These are phyloP conservation scores for Ophiosphaerella narmari DNA, from an alignment of 2,329 filamentous ascomycete genomes.

Conservation along the genomic window DNA sequence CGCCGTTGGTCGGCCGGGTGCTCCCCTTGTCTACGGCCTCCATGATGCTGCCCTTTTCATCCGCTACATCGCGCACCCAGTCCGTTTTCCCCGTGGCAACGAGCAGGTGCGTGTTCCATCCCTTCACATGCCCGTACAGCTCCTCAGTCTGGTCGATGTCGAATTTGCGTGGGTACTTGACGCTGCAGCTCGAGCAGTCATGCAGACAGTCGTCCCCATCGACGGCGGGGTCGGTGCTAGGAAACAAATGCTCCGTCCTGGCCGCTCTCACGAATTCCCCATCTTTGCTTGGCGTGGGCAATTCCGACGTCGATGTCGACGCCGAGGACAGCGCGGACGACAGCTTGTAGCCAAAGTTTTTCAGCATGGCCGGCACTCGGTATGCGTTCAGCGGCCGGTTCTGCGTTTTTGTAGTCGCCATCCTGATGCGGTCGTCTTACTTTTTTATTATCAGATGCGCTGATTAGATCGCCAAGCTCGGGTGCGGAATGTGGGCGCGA, in stretches of 20 bases:
- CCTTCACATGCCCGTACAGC: conserved; percentile 83
- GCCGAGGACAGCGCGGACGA: conserved; percentile 23
- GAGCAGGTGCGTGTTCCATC: conserved; percentile 85
- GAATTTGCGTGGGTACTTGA: conserved; percentile 76
- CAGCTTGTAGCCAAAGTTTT: conserved; percentile 46
- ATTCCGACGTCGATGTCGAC: conserved; percentile 27
- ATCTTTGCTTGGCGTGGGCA: conserved; percentile 35
- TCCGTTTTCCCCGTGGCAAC: conserved; percentile 96
- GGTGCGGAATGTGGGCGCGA: conserved; percentile 34
- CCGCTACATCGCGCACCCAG: conserved; percentile 83
- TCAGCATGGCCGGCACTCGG: conserved; percentile 43
- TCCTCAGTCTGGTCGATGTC: conserved; percentile 75
- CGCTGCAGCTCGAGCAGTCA: conserved; percentile 81
- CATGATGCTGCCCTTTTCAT: conserved; percentile 73
- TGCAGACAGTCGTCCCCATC: conserved; percentile 89
- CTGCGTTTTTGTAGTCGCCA: conserved; percentile 25
- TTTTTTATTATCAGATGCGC: conserved; percentile 35
- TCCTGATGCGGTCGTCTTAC: conserved; percentile 7
- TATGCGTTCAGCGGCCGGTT: conserved; percentile 38
- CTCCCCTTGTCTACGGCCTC: conserved; percentile 57
- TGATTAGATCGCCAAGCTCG: conserved; percentile 38
- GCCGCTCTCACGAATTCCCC: conserved; percentile 55
- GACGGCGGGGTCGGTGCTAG: conserved; percentile 71
- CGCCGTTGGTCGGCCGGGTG: conserved; percentile 68
- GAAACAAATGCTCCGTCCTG: conserved; percentile 66